Evolutionary conservation across 2,329 filamentous ascomycete species (phyloP).

Genomic region (Fusarium siculi): DNA sequence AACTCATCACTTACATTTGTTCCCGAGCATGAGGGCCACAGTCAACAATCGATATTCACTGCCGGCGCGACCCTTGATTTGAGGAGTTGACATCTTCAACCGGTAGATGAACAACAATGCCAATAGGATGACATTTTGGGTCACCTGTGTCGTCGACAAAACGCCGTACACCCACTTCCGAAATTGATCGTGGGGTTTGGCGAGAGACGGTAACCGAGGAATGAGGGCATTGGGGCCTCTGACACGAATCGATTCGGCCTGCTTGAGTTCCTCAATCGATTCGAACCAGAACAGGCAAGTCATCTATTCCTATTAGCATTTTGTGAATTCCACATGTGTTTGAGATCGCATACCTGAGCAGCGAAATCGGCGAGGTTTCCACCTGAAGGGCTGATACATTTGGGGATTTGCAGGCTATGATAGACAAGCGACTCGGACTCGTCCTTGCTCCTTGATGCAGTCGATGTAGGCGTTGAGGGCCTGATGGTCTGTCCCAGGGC

Average conservation of each 20-base stretch:
- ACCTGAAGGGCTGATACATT: slow-evolving; percentile 78
- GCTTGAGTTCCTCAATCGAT: slow-evolving; percentile 79
- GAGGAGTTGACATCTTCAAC: slow-evolving; percentile 88
- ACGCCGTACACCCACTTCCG: slow-evolving; percentile 94
- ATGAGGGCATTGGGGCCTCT: slow-evolving; percentile 54
- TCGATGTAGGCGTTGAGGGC: slow-evolving; percentile 50
- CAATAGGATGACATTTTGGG: slow-evolving; percentile 91
- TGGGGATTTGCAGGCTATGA: slow-evolving; percentile 76
- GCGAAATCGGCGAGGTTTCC: slow-evolving; percentile 85
- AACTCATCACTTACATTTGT: slow-evolving; percentile 77
- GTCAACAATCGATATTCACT: slow-evolving; percentile 95
- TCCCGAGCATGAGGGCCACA: slow-evolving; percentile 95
- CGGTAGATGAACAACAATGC: slow-evolving; percentile 93
- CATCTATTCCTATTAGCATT: slow-evolving; percentile 67
- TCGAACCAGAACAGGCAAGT: slow-evolving; percentile 99
- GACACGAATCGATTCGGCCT: slow-evolving; percentile 71
- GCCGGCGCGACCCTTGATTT: slow-evolving; percentile 88
- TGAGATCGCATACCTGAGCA: slow-evolving; percentile 71
- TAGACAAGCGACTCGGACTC: slow-evolving; percentile 61
- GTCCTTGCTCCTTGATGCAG: slow-evolving; percentile 44
- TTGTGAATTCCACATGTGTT: neutral
- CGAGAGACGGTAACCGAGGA: slow-evolving; percentile 73
- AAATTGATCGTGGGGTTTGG: slow-evolving; percentile 82
- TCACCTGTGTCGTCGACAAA: slow-evolving; percentile 93
- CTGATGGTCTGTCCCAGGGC: slow-evolving; percentile 48